Evolutionary conservation across 805 yeast species (phyloP), one percentile per base, ranked within the genome.

Genomic region (Metschnikowia aberdeeniae): DNA sequence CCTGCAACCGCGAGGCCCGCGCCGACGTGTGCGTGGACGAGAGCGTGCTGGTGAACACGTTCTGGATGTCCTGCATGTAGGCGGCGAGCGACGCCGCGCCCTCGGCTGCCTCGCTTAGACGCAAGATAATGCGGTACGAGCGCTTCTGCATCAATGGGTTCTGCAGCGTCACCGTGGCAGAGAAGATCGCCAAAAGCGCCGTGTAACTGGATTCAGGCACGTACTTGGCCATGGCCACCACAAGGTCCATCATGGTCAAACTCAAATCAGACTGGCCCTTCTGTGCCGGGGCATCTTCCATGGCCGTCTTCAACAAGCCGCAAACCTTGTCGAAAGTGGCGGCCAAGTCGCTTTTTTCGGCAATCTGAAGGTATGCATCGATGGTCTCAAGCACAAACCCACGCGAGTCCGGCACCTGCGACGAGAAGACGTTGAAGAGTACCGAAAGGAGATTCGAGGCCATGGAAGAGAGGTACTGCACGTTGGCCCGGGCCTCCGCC

Each of bases 381-480:
- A 92, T 87, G 8, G 97, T 82, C 50, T 92, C 97, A 47, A 89
- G 74, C 41, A 93, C 81, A 62, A 76, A 89, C 10, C 88, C 86
- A 64, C 98, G 81, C 12, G 89, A 77, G 43, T 87, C 93, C 32
- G 93, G 84, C 36, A 80, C 68, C 9, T 97, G 89, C 54, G 89
- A 90, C n/a, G 92, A 80, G 66, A 86, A 93, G 13, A 93, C 95
- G 58, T 93, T 93, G 73, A 92, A 88, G 41, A 93, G 70, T 17
- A 89, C 97, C 10, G 96, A 85, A 42, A 93, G 72, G 40, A 93
- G 61, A 53, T 93, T 90, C 4, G 86, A 66, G 5, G 96, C 80
- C 51, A 79, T 83, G 0, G 78, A 44, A 0, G 87, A 68, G 46
- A 92, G 68, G 55, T 79, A 87, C 49, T 78, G 76, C 43, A 89